Evolutionary conservation across 2,329 filamentous ascomycete genomes (phyloP).

Genomic region (Cryphonectria japonica): DNA sequence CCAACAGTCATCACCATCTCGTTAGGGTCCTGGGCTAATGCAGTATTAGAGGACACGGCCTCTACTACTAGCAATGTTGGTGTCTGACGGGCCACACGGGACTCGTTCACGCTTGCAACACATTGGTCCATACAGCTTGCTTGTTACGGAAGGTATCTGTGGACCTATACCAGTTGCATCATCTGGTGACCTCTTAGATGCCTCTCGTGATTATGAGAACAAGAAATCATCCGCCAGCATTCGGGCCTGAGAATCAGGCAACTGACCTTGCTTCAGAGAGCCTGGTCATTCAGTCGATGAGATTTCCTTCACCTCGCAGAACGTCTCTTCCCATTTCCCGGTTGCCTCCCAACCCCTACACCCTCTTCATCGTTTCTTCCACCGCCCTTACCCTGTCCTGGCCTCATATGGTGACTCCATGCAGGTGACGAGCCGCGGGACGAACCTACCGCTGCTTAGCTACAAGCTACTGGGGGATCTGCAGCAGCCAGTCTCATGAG

Average conservation of each 20-base stretch:
- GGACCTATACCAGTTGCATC: constrained; percentile 4
- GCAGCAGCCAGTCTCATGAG: not conserved
- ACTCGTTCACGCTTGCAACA: constrained; percentile 3
- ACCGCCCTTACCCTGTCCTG: not conserved
- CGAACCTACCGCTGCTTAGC: not conserved
- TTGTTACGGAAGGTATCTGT: constrained; percentile 2
- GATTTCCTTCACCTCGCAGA: not conserved
- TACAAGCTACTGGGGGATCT: not conserved
- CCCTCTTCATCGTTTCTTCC: not conserved
- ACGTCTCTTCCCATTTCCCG: not conserved
- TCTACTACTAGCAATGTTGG: not conserved
- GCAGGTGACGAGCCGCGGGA: not conserved
- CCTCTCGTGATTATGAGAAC: not conserved
- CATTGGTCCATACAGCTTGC: constrained; percentile 1
- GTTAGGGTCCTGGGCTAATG: not conserved
- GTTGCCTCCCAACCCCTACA: not conserved
- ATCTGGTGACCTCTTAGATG: not conserved
- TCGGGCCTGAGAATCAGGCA: constrained; percentile 1
- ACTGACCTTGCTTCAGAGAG: not conserved
- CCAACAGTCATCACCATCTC: not conserved
- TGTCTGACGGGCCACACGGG: constrained; percentile 5
- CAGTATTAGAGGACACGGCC: not conserved
- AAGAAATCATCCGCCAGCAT: not conserved
- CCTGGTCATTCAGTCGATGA: not conserved
- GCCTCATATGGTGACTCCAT: not conserved